Evolutionary conservation across 257 asterid genomes (phyloP).

Genomic region (Dorcoceras hygrometricum): DNA sequence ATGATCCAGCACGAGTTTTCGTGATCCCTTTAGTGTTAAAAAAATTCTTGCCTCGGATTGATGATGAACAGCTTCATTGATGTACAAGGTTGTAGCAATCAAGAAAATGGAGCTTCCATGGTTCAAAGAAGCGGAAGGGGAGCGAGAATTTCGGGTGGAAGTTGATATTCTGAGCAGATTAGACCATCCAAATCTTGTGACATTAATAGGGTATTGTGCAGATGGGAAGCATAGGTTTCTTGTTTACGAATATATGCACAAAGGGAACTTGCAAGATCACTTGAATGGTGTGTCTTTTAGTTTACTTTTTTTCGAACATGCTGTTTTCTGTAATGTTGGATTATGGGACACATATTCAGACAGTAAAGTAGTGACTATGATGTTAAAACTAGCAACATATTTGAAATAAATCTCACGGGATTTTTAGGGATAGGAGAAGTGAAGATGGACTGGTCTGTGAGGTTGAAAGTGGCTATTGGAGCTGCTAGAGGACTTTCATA

Average conservation of each 20-base stretch:
- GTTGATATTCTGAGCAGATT: conserved; percentile 95
- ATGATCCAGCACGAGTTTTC: conserved; percentile 3
- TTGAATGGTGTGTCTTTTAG: background rate
- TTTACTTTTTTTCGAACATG: no score
- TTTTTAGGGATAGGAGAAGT: conserved; percentile 65
- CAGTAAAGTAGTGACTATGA: no score
- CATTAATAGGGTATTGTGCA: conserved; percentile 86
- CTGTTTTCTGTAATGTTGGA: no score
- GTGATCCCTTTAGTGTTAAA: background rate
- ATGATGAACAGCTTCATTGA: background rate
- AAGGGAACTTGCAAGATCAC: background rate
- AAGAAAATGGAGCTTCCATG: conserved; percentile 93
- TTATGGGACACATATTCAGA: background rate
- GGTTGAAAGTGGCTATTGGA: conserved; percentile 80
- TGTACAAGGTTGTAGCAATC: conserved; percentile 69
- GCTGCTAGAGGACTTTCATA: conserved; percentile 96
- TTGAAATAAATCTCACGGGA: background rate
- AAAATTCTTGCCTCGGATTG: background rate
- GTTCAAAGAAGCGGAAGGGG: conserved; percentile 86
- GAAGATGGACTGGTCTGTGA: conserved; percentile 88
- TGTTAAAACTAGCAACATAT: background rate
- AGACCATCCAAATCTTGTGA: conserved; percentile 88
- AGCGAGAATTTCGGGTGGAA: conserved; percentile 89
- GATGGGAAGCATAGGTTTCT: conserved; percentile 94
- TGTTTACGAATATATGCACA: conserved; percentile 43